These are phyloP conservation scores for Circinella umbellata DNA, from an alignment of 371 early-diverging fungal species.

Conservation along the genomic window DNA sequence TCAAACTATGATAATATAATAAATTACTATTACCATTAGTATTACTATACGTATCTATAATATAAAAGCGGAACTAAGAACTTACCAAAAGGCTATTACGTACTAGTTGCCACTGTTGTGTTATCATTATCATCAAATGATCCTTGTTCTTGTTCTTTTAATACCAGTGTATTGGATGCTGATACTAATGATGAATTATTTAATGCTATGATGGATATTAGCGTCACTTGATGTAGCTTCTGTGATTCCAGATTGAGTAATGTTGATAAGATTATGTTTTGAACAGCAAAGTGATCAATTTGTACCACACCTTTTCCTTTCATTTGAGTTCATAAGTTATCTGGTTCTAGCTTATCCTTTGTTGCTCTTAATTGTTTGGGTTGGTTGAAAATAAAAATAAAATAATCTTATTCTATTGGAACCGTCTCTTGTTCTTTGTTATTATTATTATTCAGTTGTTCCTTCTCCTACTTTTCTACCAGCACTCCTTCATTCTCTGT, in stretches of 20 bases:
- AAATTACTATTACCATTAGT: no score
- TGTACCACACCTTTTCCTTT: neutral
- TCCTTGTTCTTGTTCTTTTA: neutral
- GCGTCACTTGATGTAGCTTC: no score
- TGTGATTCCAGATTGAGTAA: neutral
- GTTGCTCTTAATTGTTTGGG: neutral
- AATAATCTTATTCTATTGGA: constrained; percentile 1
- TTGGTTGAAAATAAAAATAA: neutral
- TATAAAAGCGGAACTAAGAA: no score
- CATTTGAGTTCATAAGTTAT: neutral
- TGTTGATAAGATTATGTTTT: neutral
- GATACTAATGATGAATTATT: no score
- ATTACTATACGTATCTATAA: no score
- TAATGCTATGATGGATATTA: no score
- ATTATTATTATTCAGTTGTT: neutral
- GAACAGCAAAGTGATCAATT: neutral
- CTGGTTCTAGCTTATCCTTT: neutral
- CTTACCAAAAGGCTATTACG: no score
- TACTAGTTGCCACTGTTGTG: no score
- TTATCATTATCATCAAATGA: no score
- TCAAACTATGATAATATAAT: constrained; percentile 15
- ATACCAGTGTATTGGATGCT: neutral
- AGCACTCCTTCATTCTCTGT: neutral
- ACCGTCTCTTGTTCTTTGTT: neutral
- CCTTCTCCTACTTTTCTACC: neutral